Percentiles rank a stretch among this genome's conserved stretches.
Evolutionary conservation across 208 protist genomes (phyloP).

Genomic region (Angomonas desouzai): DNA sequence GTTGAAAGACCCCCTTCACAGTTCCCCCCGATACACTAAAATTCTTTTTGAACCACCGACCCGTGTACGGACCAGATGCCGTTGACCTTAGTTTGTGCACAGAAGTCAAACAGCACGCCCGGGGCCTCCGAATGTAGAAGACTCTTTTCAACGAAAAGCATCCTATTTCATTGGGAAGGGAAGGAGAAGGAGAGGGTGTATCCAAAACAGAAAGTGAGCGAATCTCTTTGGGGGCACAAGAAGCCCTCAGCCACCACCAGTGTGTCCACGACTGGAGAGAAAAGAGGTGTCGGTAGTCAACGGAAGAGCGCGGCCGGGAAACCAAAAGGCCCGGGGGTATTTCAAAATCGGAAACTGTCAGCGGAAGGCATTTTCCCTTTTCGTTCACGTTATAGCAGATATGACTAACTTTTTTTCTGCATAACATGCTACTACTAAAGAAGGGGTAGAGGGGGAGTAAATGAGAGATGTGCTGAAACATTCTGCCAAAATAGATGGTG

Average conservation of each 20-base stretch:
- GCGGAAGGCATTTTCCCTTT: not conserved
- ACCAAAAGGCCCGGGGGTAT: not conserved
- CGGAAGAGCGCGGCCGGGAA: not conserved
- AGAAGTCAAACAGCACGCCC: not conserved
- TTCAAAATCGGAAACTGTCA: not conserved
- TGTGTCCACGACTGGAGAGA: not conserved
- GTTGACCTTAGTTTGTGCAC: not conserved
- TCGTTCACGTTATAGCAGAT: not conserved
- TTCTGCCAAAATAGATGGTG: too few relatives aligned
- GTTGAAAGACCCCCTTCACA: not conserved
- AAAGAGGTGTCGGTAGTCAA: not conserved
- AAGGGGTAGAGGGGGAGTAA: too few relatives aligned
- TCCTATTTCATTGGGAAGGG: not conserved
- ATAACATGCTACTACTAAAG: not conserved
- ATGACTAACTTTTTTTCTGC: not conserved
- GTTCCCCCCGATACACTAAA: not conserved
- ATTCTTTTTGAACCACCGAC: not conserved
- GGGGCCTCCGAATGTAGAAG: not conserved
- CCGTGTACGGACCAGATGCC: not conserved
- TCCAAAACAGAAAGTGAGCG: not conserved
- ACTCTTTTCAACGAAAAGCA: not conserved
- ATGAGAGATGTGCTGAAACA: too few relatives aligned
- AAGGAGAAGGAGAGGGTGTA: not conserved
- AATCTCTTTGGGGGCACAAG: not conserved
- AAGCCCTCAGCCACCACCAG: not conserved